These are phyloP conservation scores for Ogataea parapolymorpha DNA, from an alignment of 805 yeast genomes.

Conservation along the genomic window DNA sequence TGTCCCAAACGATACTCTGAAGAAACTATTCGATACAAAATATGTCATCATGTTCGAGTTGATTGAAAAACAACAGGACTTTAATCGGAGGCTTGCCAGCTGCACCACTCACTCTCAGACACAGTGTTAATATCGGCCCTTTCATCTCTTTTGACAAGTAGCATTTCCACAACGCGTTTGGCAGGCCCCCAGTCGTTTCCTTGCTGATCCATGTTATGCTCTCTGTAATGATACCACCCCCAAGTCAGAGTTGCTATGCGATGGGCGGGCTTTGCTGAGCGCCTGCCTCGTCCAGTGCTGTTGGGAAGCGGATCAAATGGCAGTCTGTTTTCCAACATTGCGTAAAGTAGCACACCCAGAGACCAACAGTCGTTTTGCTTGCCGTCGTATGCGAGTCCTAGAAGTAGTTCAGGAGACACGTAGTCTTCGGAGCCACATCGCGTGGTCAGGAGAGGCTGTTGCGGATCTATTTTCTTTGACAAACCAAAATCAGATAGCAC, in stretches of 20 bases:
- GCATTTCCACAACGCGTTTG: constrained; percentile 46
- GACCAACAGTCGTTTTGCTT: constrained; percentile 93
- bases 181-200: constrained; percentile 42
- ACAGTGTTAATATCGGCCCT: constrained; percentile 38
- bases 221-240: constrained; percentile 66
- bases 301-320: constrained; percentile 89
- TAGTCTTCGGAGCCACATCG: constrained; percentile 97
- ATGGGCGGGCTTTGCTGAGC: constrained; percentile 67
- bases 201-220: constrained; percentile 26
- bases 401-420: constrained; percentile 87
- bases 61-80: constrained; percentile 17
- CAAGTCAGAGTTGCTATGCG: constrained; percentile 91
- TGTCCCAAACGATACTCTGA: not conserved
- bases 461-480: constrained; percentile 62
- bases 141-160: constrained; percentile 47
- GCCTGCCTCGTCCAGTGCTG: constrained; percentile 40
- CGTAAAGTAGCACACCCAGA: constrained; percentile 83
- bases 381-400: constrained; percentile 93
- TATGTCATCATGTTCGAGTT: constrained; percentile 10
- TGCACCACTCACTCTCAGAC: constrained; percentile 34
- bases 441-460: constrained; percentile 66
- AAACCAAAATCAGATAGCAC: constrained; percentile 87
- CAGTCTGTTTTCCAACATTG: constrained; percentile 76
- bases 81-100: constrained; percentile 7
- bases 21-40: constrained; percentile 13